Conservation (phyloP, 1,284 basidiomycete genomes). For the Exobasidium cylindrosporum region DNA sequence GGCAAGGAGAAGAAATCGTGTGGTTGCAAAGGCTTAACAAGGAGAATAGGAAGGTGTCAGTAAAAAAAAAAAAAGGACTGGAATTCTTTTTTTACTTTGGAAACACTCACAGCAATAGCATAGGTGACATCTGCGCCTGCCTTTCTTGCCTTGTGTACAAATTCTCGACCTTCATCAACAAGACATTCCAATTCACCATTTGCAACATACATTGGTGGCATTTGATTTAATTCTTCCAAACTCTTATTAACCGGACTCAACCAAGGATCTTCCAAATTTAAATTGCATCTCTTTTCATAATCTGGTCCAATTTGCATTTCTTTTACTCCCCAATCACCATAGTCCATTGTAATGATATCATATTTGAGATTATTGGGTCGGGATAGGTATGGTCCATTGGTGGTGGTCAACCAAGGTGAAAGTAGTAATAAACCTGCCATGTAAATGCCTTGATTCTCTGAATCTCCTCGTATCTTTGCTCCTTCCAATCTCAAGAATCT, state of each 20-base stretch:
- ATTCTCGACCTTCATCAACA: conserved; percentile 28
- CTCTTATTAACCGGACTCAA: conserved; percentile 28
- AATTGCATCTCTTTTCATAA: conserved; percentile 14
- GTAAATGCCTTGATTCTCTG: conserved; percentile 10
- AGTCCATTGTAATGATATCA: conserved; percentile 38
- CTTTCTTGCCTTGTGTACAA: conserved; percentile 21
- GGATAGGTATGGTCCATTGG: conserved; percentile 25
- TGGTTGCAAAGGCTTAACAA: conserved; percentile 18
- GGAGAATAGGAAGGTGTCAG: not conserved
- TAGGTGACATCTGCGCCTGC: conserved; percentile 13
- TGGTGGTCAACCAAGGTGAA: conserved; percentile 34
- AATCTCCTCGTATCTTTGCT: conserved; percentile 22
- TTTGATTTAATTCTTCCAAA: conserved; percentile 26
- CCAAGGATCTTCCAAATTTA: conserved; percentile 27
- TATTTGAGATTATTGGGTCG: conserved; percentile 29
- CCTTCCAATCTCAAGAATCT: conserved; percentile 44
- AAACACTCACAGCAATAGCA: conserved; percentile 21
- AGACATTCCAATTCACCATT: conserved; percentile 27
- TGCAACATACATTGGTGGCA: conserved; percentile 25
- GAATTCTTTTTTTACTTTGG: conserved; percentile 22
- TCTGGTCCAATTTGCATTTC: conserved; percentile 22
- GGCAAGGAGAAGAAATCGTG: conserved; percentile 41
- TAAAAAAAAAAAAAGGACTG: not conserved
- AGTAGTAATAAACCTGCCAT: conserved; percentile 34
- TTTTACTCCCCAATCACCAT: conserved; percentile 40